Base-by-base conservation (phyloP, 2,329 filamentous ascomycete genomes). In the Hymenoscyphus fraxineus region DNA sequence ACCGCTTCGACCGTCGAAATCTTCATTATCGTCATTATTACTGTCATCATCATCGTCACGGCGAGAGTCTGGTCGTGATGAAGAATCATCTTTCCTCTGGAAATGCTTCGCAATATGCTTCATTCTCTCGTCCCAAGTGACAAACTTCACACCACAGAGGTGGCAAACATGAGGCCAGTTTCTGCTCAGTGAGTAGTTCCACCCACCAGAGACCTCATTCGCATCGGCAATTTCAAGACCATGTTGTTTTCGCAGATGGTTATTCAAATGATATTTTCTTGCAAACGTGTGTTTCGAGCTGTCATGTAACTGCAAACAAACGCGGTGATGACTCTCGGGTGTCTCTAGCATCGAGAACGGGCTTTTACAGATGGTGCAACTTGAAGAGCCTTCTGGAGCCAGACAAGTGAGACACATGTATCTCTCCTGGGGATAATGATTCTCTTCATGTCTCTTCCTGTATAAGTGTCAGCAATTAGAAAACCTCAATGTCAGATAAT, bases 401-500 rank as follows among this genome's bases (percentile, higher is more conserved):
- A 62, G 22, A 38, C 68, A 70, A 27, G 65, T 61, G 19, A 66
- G 31, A 51, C 67, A 70, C 64, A 68, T 70, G 32, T 64, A 68
- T 3, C 65, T 58, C 12, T 64, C 63, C 51, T 65, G 65, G 0
- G 64, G 65, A 58, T 63, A 70, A 44, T 70, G 68, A 32, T 60
- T 65, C 35, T 63, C 59, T 64, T 67, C 67, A 40, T 70, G 67
- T 58, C 68, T 44, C 47, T 66, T 69, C 61, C 63, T 67, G 31
- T 68, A 66, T 1, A 63, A 31, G 22, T 64, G 35, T 22, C 3
- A 7, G n/a, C 19, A 22, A 10, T 9, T 19, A 16, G 2, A 9
- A 22, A 3, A 12, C 15, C 41, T 22, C n/a, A n/a, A 19, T 51
- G 9, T 22, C 7, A 51, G 5, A 51, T 12, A 22, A 3, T 12